Conservation (phyloP, 345 rosid genomes). For the Heritiera littoralis region DNA sequence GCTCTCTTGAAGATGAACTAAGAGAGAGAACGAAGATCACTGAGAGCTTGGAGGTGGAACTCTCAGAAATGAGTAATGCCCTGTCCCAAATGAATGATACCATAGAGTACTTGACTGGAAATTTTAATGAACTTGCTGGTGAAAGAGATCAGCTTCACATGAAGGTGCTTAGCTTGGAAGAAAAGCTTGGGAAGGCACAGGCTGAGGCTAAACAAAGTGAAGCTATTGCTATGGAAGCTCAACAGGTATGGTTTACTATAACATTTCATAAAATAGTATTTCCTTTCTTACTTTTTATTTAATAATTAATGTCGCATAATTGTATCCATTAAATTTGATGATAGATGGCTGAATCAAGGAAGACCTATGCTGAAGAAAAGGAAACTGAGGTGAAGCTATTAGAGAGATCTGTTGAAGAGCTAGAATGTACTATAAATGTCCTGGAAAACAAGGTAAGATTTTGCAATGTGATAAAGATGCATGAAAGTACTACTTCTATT, state of each 20-base stretch:
- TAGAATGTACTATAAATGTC: slow-evolving; percentile 72
- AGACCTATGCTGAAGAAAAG: slow-evolving; percentile 66
- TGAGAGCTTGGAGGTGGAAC: slow-evolving; percentile 76
- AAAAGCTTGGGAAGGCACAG: slow-evolving; percentile 52
- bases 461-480: slow-evolving; percentile 16
- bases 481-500: not conserved
- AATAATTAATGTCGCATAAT: slow-evolving; percentile 11
- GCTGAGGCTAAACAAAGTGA: slow-evolving; percentile 61
- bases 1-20: slow-evolving; percentile 54
- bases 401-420: slow-evolving; percentile 92
- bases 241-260: slow-evolving; percentile 50
- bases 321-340: not conserved
- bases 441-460: slow-evolving; percentile 79
- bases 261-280: not conserved
- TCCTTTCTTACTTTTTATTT: slow-evolving; percentile 1
- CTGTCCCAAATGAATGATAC: slow-evolving; percentile 60
- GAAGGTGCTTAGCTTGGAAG: slow-evolving; percentile 60
- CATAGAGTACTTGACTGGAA: slow-evolving; percentile 51
- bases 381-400: slow-evolving; percentile 84
- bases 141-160: slow-evolving; percentile 66
- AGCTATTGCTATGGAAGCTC: slow-evolving; percentile 68
- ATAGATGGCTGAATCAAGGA: slow-evolving; percentile 79
- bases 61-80: slow-evolving; percentile 52
- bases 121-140: slow-evolving; percentile 43
- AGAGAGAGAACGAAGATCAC: slow-evolving; percentile 46